These are phyloP conservation scores for Cordyceps farinosa DNA, from an alignment of 2,329 filamentous ascomycete genomes.

Conservation along the genomic window DNA sequence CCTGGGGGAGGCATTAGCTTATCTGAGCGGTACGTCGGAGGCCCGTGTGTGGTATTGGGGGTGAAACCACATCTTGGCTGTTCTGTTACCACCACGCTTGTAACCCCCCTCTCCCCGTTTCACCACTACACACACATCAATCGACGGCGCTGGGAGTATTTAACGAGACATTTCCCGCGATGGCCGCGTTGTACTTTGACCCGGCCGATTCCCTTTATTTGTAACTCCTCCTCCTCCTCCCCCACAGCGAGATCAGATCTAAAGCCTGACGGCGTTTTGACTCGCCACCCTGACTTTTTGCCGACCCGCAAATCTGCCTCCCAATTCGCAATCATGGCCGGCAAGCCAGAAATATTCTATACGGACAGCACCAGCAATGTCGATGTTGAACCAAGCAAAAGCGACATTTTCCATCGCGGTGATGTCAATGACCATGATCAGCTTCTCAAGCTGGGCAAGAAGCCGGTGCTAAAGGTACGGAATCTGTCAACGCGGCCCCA, in stretches of 20 bases:
- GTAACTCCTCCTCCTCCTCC: not conserved
- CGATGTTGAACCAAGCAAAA: not conserved
- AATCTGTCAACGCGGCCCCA: not conserved
- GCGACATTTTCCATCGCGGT: not conserved
- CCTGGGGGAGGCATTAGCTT: not conserved
- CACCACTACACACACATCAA: not conserved
- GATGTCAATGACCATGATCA: slow-evolving; percentile 12
- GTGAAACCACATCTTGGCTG: no score
- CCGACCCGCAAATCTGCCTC: no score
- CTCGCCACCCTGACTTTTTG: no score
- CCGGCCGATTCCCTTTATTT: not conserved
- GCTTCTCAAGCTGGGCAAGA: slow-evolving; percentile 15
- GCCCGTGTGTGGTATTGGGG: not conserved
- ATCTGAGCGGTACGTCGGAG: not conserved
- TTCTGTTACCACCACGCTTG: no score
- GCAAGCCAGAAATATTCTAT: not conserved
- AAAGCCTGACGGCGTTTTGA: no score
- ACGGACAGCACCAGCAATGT: not conserved
- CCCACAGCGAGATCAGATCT: not conserved
- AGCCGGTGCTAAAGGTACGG: slow-evolving; percentile 11
- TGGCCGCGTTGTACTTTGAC: not conserved
- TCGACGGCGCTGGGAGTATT: not conserved
- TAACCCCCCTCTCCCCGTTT: not conserved
- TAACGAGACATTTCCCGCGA: not conserved
- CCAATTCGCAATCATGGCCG: not conserved